Percentiles rank a stretch among this genome's conserved stretches.
phyloP scores from a whole-genome alignment of 192 early-diverging fungal genomes.

The Umbelopsis isabellina region DNA sequence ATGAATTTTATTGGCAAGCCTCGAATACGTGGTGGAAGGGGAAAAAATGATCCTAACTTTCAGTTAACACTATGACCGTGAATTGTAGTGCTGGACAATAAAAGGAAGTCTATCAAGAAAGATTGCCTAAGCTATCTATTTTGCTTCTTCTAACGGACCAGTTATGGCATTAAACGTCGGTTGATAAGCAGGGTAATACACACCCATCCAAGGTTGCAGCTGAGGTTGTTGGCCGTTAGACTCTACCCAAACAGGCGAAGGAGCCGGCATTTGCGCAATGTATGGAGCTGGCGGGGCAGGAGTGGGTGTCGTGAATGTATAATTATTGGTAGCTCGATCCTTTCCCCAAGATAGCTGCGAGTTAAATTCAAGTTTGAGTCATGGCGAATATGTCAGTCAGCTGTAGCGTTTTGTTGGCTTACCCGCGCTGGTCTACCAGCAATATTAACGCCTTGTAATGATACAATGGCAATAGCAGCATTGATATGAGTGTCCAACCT shows the following conservation, averaged over 20 bases:
- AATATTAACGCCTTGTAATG: conserved; percentile 71
- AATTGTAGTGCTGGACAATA: too few relatives aligned
- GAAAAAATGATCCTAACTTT: too few relatives aligned
- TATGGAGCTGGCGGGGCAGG: conserved; percentile 3
- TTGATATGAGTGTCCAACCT: conserved; percentile 87
- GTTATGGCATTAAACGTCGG: neutral
- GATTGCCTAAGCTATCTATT: neutral
- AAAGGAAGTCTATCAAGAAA: too few relatives aligned
- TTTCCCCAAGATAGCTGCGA: conserved; percentile 85
- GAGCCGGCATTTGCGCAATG: neutral
- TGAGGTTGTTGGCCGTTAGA: conserved; percentile 2
- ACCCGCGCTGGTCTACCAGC: conserved; percentile 79
- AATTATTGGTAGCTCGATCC: conserved; percentile 62
- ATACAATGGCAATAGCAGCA: conserved; percentile 84
- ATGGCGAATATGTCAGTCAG: too few relatives aligned
- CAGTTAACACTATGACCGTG: too few relatives aligned
- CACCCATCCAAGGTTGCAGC: conserved; percentile 7
- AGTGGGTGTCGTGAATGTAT: neutral
- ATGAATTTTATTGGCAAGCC: neutral
- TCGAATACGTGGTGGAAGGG: neutral
- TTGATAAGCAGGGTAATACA: conserved; percentile 11
- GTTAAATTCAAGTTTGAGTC: neutral
- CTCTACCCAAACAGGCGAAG: conserved; percentile 1
- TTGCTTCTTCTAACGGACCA: conserved; percentile 3
- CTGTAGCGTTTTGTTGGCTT: neutral